Conservation (phyloP, 2,329 filamentous ascomycete genomes). For the Aureobasidium pullulans region DNA sequence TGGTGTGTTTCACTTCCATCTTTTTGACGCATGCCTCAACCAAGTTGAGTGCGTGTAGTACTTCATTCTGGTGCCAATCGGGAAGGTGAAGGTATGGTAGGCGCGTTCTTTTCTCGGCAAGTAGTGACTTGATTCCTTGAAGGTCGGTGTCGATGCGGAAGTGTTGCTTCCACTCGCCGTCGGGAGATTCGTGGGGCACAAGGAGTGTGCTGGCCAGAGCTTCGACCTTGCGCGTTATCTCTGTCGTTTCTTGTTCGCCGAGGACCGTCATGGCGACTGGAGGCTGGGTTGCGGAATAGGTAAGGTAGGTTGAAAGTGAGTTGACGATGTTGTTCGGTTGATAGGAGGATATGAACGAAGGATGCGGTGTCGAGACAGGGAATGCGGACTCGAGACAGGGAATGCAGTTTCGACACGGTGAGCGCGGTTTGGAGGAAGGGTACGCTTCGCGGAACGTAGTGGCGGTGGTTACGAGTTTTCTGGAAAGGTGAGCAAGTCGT, state of each 20-base stretch:
- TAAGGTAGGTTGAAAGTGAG: too few relatives aligned
- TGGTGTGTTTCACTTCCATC: not conserved
- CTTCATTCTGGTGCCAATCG: not conserved
- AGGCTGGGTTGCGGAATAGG: too few relatives aligned
- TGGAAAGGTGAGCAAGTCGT: too few relatives aligned
- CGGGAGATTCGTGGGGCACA: not conserved
- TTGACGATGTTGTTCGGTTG: too few relatives aligned
- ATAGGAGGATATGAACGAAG: too few relatives aligned
- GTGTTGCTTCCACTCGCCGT: not conserved
- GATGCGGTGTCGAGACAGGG: too few relatives aligned
- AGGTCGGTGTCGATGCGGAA: constrained; percentile 5
- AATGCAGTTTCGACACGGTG: too few relatives aligned
- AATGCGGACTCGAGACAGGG: too few relatives aligned
- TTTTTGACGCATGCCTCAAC: not conserved
- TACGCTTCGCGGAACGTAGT: too few relatives aligned
- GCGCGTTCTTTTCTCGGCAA: not conserved
- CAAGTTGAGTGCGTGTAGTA: not conserved
- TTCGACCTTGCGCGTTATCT: not conserved
- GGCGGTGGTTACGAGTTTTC: too few relatives aligned
- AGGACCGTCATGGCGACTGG: not conserved
- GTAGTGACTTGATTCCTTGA: not conserved
- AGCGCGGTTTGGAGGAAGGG: too few relatives aligned
- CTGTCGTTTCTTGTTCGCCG: not conserved
- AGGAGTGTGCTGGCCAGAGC: not conserved
- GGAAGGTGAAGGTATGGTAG: not conserved